Percentiles rank a stretch among this genome's conserved stretches.
These are phyloP conservation scores for Exophiala mesophila DNA, from an alignment of 2,329 filamentous ascomycete species.

Conservation along the genomic window DNA sequence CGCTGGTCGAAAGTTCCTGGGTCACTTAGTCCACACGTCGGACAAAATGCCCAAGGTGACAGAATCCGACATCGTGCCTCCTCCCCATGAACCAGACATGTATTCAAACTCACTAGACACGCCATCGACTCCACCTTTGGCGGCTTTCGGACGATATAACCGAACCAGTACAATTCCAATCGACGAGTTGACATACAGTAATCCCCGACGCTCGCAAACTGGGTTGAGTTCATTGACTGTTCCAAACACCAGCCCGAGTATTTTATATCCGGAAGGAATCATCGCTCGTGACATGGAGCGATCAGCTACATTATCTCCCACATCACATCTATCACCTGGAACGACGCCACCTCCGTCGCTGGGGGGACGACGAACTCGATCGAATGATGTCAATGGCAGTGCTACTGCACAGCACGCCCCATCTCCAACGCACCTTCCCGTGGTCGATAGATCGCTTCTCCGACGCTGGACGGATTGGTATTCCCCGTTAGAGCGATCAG, in stretches of 20 bases:
- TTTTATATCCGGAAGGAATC: conserved; percentile 2
- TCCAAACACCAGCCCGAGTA: neutral
- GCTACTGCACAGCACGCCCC: no score
- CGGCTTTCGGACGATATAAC: neutral
- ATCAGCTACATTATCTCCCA: neutral
- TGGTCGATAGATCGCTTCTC: conserved; percentile 7
- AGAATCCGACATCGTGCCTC: no score
- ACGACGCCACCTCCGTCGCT: neutral
- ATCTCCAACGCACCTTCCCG: no score
- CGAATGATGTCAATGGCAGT: no score
- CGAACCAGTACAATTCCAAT: conserved; percentile 18
- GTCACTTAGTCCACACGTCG: no score
- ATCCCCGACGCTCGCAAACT: no score
- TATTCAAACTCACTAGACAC: no score
- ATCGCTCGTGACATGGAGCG: neutral
- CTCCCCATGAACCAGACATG: no score
- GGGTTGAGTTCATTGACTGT: neutral
- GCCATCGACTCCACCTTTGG: neutral
- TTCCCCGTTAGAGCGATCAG: conserved; percentile 9
- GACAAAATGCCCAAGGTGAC: no score
- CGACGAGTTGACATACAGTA: conserved; percentile 11
- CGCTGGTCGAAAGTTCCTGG: neutral
- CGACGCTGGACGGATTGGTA: conserved; percentile 11
- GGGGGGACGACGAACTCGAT: no score
- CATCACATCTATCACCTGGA: neutral